Percentiles rank a stretch among this genome's conserved stretches.
phyloP scores from a whole-genome alignment of 345 rosid species.

The Geranium rotundifolium region DNA sequence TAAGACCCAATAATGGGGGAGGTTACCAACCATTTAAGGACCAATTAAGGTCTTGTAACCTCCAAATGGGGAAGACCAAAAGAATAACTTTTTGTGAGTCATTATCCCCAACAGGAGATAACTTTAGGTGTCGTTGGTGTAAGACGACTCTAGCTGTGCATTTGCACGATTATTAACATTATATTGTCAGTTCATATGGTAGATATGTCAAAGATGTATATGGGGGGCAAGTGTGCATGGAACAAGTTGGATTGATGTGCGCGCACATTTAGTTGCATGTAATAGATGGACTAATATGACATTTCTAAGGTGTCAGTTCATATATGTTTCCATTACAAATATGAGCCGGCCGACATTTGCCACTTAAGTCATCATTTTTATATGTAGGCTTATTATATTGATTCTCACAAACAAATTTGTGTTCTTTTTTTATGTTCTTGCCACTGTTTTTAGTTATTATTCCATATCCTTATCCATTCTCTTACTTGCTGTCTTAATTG shows the following conservation, averaged over 20 bases:
- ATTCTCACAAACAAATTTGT: background rate
- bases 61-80: too few relatives aligned
- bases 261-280: background rate
- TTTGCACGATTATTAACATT: too few relatives aligned
- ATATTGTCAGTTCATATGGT: too few relatives aligned
- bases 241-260: background rate
- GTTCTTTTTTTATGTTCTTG: background rate
- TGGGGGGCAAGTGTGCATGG: too few relatives aligned
- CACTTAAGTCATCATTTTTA: background rate
- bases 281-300: background rate
- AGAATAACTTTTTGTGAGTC: too few relatives aligned
- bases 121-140: too few relatives aligned
- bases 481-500: background rate
- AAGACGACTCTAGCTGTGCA: too few relatives aligned
- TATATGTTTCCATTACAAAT: background rate
- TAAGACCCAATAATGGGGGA: too few relatives aligned
- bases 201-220: background rate
- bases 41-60: too few relatives aligned
- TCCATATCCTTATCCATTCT: background rate
- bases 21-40: too few relatives aligned
- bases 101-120: too few relatives aligned
- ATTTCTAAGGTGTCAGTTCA: background rate
- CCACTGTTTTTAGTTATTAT: background rate
- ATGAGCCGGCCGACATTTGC: background rate
- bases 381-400: background rate